Evolutionary conservation across 306 rosid genomes (phyloP).

Genomic region (Cucurbita ficifolia): DNA sequence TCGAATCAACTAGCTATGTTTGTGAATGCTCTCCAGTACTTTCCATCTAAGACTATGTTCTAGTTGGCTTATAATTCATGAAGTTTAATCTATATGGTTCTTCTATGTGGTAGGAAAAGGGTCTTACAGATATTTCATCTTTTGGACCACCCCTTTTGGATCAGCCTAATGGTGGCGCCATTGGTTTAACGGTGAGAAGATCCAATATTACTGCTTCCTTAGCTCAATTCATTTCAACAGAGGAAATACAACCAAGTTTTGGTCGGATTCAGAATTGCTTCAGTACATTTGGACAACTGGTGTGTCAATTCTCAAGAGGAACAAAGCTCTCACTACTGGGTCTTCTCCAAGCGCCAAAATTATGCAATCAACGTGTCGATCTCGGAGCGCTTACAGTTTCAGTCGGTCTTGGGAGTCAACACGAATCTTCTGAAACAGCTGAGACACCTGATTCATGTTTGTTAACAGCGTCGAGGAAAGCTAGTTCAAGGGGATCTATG

Average conservation of each 20-base stretch:
- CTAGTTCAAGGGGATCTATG: slow-evolving; percentile 27
- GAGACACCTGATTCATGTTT: slow-evolving; percentile 14
- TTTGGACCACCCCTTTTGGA: slow-evolving; percentile 70
- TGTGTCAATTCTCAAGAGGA: slow-evolving; percentile 49
- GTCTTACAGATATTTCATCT: slow-evolving; percentile 52
- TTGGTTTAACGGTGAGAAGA: slow-evolving; percentile 64
- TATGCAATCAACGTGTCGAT: slow-evolving; percentile 17
- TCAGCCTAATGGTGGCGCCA: slow-evolving; percentile 45
- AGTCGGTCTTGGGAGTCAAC: slow-evolving; percentile 15
- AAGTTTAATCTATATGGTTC: background rate
- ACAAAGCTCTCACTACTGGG: slow-evolving; percentile 62
- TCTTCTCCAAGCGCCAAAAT: slow-evolving; percentile 32
- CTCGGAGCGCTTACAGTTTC: slow-evolving; percentile 44
- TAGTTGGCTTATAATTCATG: background rate
- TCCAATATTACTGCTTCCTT: slow-evolving; percentile 61
- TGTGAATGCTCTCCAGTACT: background rate
- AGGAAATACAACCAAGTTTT: slow-evolving; percentile 24
- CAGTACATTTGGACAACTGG: slow-evolving; percentile 58
- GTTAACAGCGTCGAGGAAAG: slow-evolving; percentile 12
- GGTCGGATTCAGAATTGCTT: slow-evolving; percentile 24
- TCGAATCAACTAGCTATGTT: background rate
- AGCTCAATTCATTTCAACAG: slow-evolving; percentile 52
- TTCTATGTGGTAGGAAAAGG: slow-evolving; percentile 37
- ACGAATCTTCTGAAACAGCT: slow-evolving; percentile 18
- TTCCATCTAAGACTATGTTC: background rate